Conservation (phyloP, 2,329 filamentous ascomycete genomes). For the Diaporthe eres region DNA sequence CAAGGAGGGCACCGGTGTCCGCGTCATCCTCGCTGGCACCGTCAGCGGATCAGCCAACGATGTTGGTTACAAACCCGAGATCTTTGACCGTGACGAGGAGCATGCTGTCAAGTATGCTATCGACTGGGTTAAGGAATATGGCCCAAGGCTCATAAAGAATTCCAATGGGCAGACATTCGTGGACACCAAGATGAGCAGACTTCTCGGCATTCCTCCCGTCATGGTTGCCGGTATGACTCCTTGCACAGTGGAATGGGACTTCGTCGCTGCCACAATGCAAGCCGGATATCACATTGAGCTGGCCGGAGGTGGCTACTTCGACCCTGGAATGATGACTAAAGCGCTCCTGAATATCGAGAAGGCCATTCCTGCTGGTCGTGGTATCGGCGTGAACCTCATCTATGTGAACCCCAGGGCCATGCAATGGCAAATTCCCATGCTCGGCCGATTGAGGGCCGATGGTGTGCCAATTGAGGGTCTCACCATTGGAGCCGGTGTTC, state of each 20-base stretch:
- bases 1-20: conserved; percentile 98
- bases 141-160: conserved; percentile 91
- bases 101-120: conserved; percentile 94
- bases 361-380: conserved; percentile 85
- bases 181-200: conserved; percentile 94
- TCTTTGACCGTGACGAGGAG: conserved; percentile 96
- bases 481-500: conserved; percentile 93
- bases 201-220: conserved; percentile 87
- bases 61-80: conserved; percentile 96
- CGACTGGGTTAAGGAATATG: conserved; percentile 98
- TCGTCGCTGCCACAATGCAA: conserved; percentile 93
- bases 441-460: conserved; percentile 84
- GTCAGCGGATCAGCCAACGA: conserved; percentile 91
- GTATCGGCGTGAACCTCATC: conserved; percentile 91
- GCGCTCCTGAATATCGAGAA: conserved; percentile 89
- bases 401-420: conserved; percentile 92
- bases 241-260: conserved; percentile 89
- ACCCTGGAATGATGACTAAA: conserved; percentile 84
- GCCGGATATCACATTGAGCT: conserved; percentile 95
- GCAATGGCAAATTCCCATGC: conserved; percentile 91
- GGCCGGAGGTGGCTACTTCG: conserved; percentile 91
- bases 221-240: conserved; percentile 97
- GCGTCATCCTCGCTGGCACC: conserved; percentile 94
- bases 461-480: conserved; percentile 93
- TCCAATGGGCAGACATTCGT: conserved; percentile 91